These are phyloP conservation scores for Peronospora destructor DNA, from an alignment of 352 stramenopile genomes.

Conservation along the genomic window DNA sequence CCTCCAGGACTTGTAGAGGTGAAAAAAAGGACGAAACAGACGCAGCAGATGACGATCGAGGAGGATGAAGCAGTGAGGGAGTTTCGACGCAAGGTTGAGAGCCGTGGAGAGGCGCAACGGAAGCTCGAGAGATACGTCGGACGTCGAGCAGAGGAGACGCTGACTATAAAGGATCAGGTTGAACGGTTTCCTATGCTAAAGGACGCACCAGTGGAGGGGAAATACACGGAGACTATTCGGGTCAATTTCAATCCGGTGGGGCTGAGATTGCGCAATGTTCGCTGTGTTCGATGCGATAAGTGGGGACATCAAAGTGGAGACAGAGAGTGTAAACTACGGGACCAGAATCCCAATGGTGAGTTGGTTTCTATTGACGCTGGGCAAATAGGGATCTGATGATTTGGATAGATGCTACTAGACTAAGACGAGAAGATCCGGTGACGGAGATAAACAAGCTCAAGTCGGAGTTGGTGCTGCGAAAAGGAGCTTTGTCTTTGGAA, in stretches of 20 bases:
- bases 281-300: slow-evolving; percentile 70
- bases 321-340: slow-evolving; percentile 64
- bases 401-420: slow-evolving; percentile 52
- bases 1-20: slow-evolving; percentile 55
- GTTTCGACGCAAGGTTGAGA: slow-evolving; percentile 57
- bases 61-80: slow-evolving; percentile 62
- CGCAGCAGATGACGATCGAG: slow-evolving; percentile 25
- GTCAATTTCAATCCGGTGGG: slow-evolving; percentile 87
- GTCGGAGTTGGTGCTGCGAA: slow-evolving; percentile 45
- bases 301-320: slow-evolving; percentile 85
- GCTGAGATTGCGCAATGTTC: slow-evolving; percentile 74
- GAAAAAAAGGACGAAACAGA: slow-evolving; percentile 26
- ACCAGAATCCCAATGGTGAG: slow-evolving; percentile 68
- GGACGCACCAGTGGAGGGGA: slow-evolving; percentile 79
- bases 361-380: not conserved
- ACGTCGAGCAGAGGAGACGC: slow-evolving; percentile 48
- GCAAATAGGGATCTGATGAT: not conserved
- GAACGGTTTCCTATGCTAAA: slow-evolving; percentile 87
- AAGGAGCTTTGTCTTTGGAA: slow-evolving; percentile 54
- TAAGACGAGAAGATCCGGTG: slow-evolving; percentile 68
- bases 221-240: slow-evolving; percentile 71
- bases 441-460: slow-evolving; percentile 56
- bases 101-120: slow-evolving; percentile 32
- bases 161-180: slow-evolving; percentile 80
- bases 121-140: slow-evolving; percentile 75